Evolutionary conservation across 1,284 basidiomycete species (phyloP).

Genomic region (Dichomitus squalens): DNA sequence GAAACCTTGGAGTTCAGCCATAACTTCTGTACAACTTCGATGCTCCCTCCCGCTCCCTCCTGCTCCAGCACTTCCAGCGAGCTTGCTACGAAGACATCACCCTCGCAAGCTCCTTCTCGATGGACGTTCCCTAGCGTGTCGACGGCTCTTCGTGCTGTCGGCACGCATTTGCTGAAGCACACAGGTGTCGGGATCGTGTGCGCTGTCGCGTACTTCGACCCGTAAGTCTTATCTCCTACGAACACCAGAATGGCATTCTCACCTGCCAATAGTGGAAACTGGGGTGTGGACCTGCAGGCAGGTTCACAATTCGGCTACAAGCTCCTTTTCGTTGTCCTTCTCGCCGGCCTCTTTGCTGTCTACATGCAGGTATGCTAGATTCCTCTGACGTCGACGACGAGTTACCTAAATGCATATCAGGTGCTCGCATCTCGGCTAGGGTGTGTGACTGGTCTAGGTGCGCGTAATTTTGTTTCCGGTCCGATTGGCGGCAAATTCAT

Average conservation of each 20-base stretch:
- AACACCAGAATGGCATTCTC: neutral
- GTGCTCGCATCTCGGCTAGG: constrained; percentile 60
- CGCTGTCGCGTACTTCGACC: constrained; percentile 57
- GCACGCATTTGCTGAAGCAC: constrained; percentile 45
- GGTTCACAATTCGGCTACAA: constrained; percentile 82
- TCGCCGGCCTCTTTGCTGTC: constrained; percentile 88
- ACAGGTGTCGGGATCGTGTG: constrained; percentile 52
- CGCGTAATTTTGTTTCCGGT: constrained; percentile 16
- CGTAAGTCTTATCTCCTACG: constrained; percentile 37
- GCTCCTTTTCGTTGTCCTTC: constrained; percentile 83
- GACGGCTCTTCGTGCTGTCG: constrained; percentile 15
- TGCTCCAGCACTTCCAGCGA: neutral
- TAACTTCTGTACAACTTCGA: neutral
- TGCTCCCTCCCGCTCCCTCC: neutral
- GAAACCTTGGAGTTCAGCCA: neutral
- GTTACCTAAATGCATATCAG: neutral
- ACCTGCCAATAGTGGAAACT: constrained; percentile 58
- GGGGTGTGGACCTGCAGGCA: constrained; percentile 78
- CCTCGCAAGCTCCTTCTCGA: neutral
- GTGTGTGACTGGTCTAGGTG: constrained; percentile 72
- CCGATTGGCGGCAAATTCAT: neutral
- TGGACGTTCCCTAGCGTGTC: neutral
- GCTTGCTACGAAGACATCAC: neutral
- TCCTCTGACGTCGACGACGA: neutral
- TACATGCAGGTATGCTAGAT: constrained; percentile 62